phyloP scores from a whole-genome alignment of 2,329 filamentous ascomycete genomes.

The Exserohilum turcica region DNA sequence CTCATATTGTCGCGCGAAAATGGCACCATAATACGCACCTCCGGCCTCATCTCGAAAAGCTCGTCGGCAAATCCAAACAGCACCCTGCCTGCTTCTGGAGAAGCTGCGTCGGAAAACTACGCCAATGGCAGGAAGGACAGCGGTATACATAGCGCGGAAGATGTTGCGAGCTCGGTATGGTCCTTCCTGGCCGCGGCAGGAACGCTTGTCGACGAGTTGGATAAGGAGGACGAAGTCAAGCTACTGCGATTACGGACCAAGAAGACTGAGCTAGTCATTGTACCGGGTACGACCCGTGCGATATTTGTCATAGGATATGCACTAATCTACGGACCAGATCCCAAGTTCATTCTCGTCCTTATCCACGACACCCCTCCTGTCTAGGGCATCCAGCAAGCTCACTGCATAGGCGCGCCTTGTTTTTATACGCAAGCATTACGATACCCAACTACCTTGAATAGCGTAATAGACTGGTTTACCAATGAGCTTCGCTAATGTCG shows the following conservation, averaged over 20 bases:
- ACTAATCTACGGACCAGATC: constrained; percentile 53
- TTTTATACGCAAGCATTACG: constrained; percentile 19
- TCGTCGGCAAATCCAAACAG: constrained; percentile 54
- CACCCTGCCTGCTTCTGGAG: constrained; percentile 43
- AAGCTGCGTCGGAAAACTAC: constrained; percentile 39
- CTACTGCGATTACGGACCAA: constrained; percentile 78
- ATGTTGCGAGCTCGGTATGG: constrained; percentile 78
- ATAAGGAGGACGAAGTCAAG: constrained; percentile 78
- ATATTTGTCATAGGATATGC: background rate
- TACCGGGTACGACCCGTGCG: constrained; percentile 59
- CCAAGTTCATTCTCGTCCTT: constrained; percentile 78
- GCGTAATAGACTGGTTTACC: constrained; percentile 48
- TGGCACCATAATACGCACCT: constrained; percentile 76
- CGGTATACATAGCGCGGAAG: constrained; percentile 67
- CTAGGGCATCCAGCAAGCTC: constrained; percentile 41
- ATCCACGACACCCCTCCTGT: constrained; percentile 80
- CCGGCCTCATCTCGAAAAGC: constrained; percentile 68
- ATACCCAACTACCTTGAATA: constrained; percentile 25
- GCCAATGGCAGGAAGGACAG: constrained; percentile 46
- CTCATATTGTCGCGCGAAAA: constrained; percentile 74
- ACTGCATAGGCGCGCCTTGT: background rate
- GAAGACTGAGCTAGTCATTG: constrained; percentile 83
- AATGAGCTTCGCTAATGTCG: constrained; percentile 69
- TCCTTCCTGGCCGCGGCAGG: constrained; percentile 73
- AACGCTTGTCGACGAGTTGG: constrained; percentile 72